A percentile compares a stretch with the other conserved stretches of the same genome.
phyloP scores from a whole-genome alignment of 257 asterid species.

The Striga asiatica region DNA sequence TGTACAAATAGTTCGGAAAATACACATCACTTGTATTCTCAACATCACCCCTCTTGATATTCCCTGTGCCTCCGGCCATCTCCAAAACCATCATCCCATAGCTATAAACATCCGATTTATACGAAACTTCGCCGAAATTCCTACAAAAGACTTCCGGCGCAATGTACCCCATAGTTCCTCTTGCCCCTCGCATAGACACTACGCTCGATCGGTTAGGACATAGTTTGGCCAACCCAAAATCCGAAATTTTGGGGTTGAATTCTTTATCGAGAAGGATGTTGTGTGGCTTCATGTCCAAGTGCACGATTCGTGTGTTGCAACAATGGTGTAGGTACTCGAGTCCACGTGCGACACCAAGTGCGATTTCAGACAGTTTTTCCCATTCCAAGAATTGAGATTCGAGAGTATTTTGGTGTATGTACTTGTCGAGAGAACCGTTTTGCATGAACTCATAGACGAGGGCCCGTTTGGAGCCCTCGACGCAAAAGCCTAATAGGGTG shows the following conservation, averaged over 20 bases:
- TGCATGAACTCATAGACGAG: constrained; percentile 37
- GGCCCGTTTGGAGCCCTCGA: constrained; percentile 22
- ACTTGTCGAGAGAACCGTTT: constrained; percentile 19
- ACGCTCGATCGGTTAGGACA: background rate
- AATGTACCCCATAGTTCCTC: constrained; percentile 1
- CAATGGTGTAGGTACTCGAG: background rate
- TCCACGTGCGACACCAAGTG: background rate
- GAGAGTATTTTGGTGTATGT: background rate
- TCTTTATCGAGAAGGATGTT: background rate
- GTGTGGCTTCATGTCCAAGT: background rate
- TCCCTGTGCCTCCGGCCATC: background rate
- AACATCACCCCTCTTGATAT: background rate
- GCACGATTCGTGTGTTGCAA: background rate
- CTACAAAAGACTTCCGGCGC: background rate
- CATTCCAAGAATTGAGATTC: background rate
- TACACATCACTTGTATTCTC: background rate
- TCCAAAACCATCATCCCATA: background rate
- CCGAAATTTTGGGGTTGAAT: background rate
- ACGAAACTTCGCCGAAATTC: background rate
- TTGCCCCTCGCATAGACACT: background rate
- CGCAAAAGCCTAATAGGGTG: constrained; percentile 31
- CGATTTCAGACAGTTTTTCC: background rate
- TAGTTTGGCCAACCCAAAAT: background rate
- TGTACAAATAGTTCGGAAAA: background rate
- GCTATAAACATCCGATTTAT: background rate